A percentile compares a stretch with the other conserved stretches of the same genome.
Conservation (phyloP, 345 rosid genomes). For the Populus alba region DNA sequence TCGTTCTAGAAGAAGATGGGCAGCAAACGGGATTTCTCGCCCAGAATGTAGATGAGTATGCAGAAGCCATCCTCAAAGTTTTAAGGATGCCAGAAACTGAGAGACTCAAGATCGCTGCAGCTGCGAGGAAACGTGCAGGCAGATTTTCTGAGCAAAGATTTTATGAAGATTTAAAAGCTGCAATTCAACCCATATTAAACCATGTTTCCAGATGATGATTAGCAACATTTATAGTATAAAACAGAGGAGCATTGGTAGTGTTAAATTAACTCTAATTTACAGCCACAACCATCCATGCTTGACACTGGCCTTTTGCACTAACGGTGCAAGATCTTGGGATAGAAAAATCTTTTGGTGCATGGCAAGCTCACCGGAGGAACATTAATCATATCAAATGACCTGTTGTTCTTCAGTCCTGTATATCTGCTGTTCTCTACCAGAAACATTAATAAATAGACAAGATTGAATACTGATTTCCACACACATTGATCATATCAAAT, state of each 20-base stretch:
- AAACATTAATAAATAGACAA: too few relatives aligned
- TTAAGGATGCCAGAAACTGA: conserved; percentile 58
- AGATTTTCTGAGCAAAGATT: conserved; percentile 78
- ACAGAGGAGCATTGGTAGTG: neutral
- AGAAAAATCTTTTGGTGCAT: too few relatives aligned
- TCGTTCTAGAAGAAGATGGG: conserved; percentile 83
- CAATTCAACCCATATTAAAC: conserved; percentile 44
- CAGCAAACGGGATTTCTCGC: conserved; percentile 84
- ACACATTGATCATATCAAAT: too few relatives aligned
- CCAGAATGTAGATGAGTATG: conserved; percentile 61
- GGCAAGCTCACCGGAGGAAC: neutral
- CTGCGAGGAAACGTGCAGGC: conserved; percentile 64
- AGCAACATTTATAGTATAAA: neutral
- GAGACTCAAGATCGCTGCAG: conserved; percentile 69
- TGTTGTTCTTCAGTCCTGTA: too few relatives aligned
- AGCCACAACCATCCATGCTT: neutral
- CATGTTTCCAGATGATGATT: neutral
- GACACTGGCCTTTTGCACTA: neutral
- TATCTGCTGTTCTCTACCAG: too few relatives aligned
- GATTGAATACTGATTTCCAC: too few relatives aligned
- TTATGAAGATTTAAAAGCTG: conserved; percentile 63
- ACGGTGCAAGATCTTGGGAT: neutral
- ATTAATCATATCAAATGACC: too few relatives aligned
- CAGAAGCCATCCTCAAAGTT: conserved; percentile 61
- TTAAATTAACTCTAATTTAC: neutral